A percentile compares a stretch with the other conserved stretches of the same genome.
phyloP scores from a whole-genome alignment of 1,139 yeast species.

The Geotrichum bryndzae region DNA sequence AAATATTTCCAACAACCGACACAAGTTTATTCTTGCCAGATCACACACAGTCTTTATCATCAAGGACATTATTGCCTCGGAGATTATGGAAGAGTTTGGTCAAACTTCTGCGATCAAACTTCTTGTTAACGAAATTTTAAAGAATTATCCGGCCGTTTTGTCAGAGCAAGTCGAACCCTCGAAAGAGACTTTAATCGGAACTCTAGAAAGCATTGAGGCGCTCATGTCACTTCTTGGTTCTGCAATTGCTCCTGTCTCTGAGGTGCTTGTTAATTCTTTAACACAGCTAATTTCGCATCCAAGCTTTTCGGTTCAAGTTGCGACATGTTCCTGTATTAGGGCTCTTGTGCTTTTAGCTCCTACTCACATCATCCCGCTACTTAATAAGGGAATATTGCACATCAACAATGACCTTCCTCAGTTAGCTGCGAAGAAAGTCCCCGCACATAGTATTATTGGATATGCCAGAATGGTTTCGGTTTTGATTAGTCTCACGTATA shows the following conservation, averaged over 20 bases:
- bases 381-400: conserved; percentile 25
- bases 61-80: conserved; percentile 27
- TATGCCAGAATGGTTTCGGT: conserved; percentile 29
- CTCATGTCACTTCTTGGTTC: conserved; percentile 32
- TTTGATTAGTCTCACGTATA: conserved; percentile 29
- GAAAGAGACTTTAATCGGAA: conserved; percentile 27
- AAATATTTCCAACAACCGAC: conserved; percentile 21
- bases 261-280: conserved; percentile 21
- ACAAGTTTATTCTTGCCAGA: conserved; percentile 26
- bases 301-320: conserved; percentile 24
- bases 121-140: conserved; percentile 29
- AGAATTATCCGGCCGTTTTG: conserved; percentile 26
- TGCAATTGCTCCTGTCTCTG: conserved; percentile 30
- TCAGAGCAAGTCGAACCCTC: conserved; percentile 25
- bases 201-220: conserved; percentile 27
- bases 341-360: conserved; percentile 27
- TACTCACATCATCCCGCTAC: conserved; percentile 26
- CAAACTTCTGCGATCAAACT: conserved; percentile 29
- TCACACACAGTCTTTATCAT: conserved; percentile 30
- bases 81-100: conserved; percentile 34
- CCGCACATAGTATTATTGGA: conserved; percentile 25
- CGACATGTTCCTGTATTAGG: conserved; percentile 24
- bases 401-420: conserved; percentile 29
- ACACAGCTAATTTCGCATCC: conserved; percentile 23
- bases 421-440: conserved; percentile 23